Base-by-base conservation (phyloP, 2,329 filamentous ascomycete genomes). In the Calonectria pseudoreteaudii region DNA sequence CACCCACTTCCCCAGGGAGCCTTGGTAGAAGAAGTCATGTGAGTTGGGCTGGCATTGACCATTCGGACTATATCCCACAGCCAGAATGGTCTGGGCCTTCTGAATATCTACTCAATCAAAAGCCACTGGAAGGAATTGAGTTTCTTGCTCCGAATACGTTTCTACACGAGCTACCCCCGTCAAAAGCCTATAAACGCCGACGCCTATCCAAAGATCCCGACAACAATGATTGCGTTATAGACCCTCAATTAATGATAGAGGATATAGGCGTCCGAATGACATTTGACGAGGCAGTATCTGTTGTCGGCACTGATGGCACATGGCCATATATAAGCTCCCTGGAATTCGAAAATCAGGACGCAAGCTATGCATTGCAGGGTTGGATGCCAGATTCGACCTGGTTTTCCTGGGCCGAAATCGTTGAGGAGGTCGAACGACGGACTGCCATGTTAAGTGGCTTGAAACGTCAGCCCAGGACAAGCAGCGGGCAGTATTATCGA, bases 131-230 rank as follows among this genome's bases (percentile, higher is more conserved):
- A 69, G 75, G 73, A 16, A 73, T 87, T 10, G 79, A 80, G 7
- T 87, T 88, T 65, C 78, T 88, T n/a, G 80, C 82, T 10, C 86
- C 87, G 11, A 88, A 88, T 36, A 86, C 84, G 0, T 82, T 80
- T 34, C 74, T 88, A 28, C 82, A 82, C 2, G 83, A 84, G 26
- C 81, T 83, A 9, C 31, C 52, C n/a, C 66, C 71, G 13, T 53
- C 30, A 28, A 36, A 71, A 69, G 13, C 72, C 49, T 41, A 66
- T 16, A 66, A 74, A 18, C 66, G 62, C 6, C 56, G 66, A 13
- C 58, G 52, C 5, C 44, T 60, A 16, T 72, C 74, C 5, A 72
- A 65, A n/a, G 67, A 72, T 13, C 52, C 60, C 7, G 66, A 68
- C 20, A 50, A 50, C 16, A 50, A 58, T 31, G 67, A 64, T 30